Evolutionary conservation across 169 alveolate genomes (phyloP).

Genomic region (Perkinsus olseni): DNA sequence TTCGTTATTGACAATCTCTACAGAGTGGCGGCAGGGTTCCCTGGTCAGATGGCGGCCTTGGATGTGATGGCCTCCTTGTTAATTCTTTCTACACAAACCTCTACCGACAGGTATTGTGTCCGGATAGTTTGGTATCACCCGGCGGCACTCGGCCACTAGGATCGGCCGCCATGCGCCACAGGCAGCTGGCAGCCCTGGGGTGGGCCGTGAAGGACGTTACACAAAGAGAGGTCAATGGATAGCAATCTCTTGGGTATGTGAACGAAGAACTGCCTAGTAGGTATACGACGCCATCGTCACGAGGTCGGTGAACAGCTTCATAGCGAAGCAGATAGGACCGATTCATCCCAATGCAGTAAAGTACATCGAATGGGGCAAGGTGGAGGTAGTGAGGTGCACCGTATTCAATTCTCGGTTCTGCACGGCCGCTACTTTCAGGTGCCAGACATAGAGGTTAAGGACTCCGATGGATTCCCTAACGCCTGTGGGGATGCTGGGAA

Average conservation of each 20-base stretch:
- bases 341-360: background rate
- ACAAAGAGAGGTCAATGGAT: background rate
- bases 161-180: background rate
- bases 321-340: background rate
- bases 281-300: background rate
- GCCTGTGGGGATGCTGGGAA: background rate
- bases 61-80: too few relatives aligned
- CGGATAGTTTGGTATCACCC: background rate
- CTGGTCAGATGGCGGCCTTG: conserved; percentile 10
- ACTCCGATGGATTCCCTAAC: background rate
- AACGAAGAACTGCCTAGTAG: too few relatives aligned
- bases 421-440: background rate
- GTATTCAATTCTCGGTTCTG: background rate
- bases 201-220: background rate
- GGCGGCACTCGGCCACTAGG: background rate
- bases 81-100: too few relatives aligned
- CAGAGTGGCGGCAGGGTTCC: conserved; percentile 31
- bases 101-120: background rate
- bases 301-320: background rate
- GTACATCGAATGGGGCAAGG: background rate
- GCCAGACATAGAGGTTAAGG: background rate
- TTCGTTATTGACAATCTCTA: conserved; percentile 19
- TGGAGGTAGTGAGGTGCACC: background rate
- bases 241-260: background rate
- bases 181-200: background rate